Percentiles rank a stretch among this genome's conserved stretches.
Conservation (phyloP, 2,329 filamentous ascomycete species). For the Coccinonectria pachysandricola region DNA sequence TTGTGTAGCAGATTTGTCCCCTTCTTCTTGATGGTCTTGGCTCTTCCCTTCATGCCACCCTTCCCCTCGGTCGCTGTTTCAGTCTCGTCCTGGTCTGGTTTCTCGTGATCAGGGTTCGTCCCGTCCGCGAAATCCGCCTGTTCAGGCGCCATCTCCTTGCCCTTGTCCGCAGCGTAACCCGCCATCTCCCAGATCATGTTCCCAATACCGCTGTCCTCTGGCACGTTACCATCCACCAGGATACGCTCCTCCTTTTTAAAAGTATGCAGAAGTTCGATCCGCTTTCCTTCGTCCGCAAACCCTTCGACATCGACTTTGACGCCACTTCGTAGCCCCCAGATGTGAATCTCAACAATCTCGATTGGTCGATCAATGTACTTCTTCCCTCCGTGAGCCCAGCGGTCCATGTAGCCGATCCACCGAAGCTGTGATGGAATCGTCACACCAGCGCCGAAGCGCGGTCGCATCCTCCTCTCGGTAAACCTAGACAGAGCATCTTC, state of each 20-base stretch:
- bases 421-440: constrained; percentile 88
- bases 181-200: constrained; percentile 47
- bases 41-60: constrained; percentile 7
- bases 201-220: constrained; percentile 37
- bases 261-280: constrained; percentile 72
- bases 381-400: constrained; percentile 68
- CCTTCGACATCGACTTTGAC: constrained; percentile 83
- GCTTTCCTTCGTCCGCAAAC: constrained; percentile 79
- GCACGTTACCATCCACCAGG: constrained; percentile 49
- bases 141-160: constrained; percentile 26
- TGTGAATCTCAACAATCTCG: constrained; percentile 79
- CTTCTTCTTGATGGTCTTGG: constrained; percentile 17
- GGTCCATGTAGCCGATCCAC: constrained; percentile 80
- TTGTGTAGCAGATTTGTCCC: constrained; percentile 25
- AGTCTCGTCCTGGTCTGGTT: constrained; percentile 1
- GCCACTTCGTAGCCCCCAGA: constrained; percentile 79
- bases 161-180: constrained; percentile 21
- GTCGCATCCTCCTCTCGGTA: constrained; percentile 80
- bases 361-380: constrained; percentile 72
- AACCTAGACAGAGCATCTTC: constrained; percentile 45
- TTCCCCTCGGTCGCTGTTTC: constrained; percentile 5
- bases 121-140: constrained; percentile 24
- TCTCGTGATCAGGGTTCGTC: constrained; percentile 19
- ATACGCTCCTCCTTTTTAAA: constrained; percentile 65
- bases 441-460: constrained; percentile 78